Evolutionary conservation across 176 grass and related monocot genomes (phyloP), one percentile per base, ranked within the genome.

Genomic region (Paspalum notatum): DNA sequence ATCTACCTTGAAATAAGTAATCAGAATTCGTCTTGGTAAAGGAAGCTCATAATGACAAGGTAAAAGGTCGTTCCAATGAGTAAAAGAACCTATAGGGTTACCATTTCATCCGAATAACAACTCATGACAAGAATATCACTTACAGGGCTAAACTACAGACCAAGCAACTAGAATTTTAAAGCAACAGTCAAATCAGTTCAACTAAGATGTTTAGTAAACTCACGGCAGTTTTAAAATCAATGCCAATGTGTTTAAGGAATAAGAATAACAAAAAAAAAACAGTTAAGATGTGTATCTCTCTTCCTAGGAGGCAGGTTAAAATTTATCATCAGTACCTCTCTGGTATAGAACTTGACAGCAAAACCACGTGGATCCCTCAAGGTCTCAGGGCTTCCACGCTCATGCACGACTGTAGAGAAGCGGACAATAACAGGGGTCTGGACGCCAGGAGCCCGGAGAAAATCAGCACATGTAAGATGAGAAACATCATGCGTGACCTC

Each of bases 311-410:
- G 1, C 5, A 3, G 66, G 60, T 22, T 41, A 53, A 17, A 47
- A 62, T 41, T 38, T 18, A 4, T 52, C 16, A 21, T 70, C 37
- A 10, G 58, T 91, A 97, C 94, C 94, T 97, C 94, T 91, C 94
- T 93, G 8, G 86, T 93, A 81, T 97, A 97, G 76, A 97, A 97
- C 69, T 97, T 97, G 20, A 93, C 91, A 7, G 91, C 94, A 75
- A 93, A 97, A 80, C 91, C 94, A 83, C 89, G 91, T 14, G 94
- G 91, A 46, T 97, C 91, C 71, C 94, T 88, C 74, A 97, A 61
- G 26, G 94, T 97, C 82, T 97, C 94, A 45, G 94, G 94, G 73
- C 94, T 97, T 50, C 91, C 94, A 78, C 91, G 90, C 81, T 97
- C 88, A 83, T 97, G 94, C 65, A 93, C 89, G 53, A 97, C 94